Conservation (phyloP, 2,329 filamentous ascomycete genomes). For the Aspergillus viridinutans region DNA sequence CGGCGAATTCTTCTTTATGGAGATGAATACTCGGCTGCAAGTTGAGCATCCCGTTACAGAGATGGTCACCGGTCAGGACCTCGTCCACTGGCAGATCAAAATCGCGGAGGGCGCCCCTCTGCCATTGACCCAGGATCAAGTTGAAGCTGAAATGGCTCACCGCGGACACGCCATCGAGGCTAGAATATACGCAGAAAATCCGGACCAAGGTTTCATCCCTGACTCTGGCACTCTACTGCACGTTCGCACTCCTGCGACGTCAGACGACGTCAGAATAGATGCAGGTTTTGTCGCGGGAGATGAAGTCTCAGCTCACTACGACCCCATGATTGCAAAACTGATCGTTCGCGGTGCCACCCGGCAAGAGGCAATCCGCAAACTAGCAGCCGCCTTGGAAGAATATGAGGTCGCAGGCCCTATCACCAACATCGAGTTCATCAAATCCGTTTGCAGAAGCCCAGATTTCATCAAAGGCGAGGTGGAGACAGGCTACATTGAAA, state of each 20-base stretch:
- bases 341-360: conserved; percentile 81
- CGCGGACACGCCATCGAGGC: conserved; percentile 90
- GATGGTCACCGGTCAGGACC: conserved; percentile 68
- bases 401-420: conserved; percentile 91
- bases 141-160: conserved; percentile 65
- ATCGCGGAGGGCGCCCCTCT: conserved; percentile 70
- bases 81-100: conserved; percentile 93
- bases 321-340: conserved; percentile 98
- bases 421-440: conserved; percentile 96
- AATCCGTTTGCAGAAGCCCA: conserved; percentile 73
- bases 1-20: conserved; percentile 66
- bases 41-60: conserved; percentile 95
- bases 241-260: conserved; percentile 66
- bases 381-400: conserved; percentile 72
- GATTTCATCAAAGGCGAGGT: conserved; percentile 84
- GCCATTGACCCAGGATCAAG: conserved; percentile 61
- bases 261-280: conserved; percentile 79
- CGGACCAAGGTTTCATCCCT: conserved; percentile 84
- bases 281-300: conserved; percentile 89
- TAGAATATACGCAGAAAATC: conserved; percentile 93
- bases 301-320: conserved; percentile 89
- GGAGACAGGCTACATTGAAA: conserved; percentile 94
- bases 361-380: conserved; percentile 74
- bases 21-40: conserved; percentile 78
- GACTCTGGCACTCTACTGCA: conserved; percentile 87